phyloP scores from a whole-genome alignment of 495 filamentous ascomycete species.

The Xylaria cubensis region DNA sequence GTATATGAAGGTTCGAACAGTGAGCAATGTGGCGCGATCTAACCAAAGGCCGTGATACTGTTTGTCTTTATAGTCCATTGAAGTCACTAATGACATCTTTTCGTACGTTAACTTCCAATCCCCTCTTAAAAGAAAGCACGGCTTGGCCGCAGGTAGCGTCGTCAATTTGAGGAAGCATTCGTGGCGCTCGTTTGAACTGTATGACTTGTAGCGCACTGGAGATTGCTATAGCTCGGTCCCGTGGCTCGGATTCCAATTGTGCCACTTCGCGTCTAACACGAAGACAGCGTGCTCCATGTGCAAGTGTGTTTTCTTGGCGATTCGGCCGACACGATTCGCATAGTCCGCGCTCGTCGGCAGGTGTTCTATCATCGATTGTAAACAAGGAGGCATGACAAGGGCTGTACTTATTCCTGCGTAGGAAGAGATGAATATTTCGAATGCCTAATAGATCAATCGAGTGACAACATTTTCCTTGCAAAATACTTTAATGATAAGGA shows the following conservation, averaged over 20 bases:
- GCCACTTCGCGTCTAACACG: neutral
- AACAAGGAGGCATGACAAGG: too few species aligned
- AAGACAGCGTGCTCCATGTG: neutral
- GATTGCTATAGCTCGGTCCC: neutral
- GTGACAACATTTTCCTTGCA: neutral
- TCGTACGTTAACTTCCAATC: neutral
- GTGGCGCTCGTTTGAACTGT: neutral
- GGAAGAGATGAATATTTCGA: neutral
- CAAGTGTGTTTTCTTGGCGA: neutral
- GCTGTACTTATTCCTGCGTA: neutral
- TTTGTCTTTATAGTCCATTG: neutral
- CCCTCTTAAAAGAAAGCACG: neutral
- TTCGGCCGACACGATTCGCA: neutral
- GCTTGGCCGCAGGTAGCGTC: neutral
- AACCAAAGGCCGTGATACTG: neutral
- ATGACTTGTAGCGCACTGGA: neutral
- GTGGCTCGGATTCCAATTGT: neutral
- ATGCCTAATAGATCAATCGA: neutral
- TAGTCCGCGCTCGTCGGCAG: neutral
- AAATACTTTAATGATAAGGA: neutral
- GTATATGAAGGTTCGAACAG: neutral
- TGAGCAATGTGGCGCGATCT: neutral
- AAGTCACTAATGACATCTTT: neutral
- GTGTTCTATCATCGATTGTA: neutral
- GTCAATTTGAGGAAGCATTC: neutral